Percentiles rank a stretch among this genome's conserved stretches.
phyloP scores from a whole-genome alignment of 129 eudicot species.

The Silybum marianum region DNA sequence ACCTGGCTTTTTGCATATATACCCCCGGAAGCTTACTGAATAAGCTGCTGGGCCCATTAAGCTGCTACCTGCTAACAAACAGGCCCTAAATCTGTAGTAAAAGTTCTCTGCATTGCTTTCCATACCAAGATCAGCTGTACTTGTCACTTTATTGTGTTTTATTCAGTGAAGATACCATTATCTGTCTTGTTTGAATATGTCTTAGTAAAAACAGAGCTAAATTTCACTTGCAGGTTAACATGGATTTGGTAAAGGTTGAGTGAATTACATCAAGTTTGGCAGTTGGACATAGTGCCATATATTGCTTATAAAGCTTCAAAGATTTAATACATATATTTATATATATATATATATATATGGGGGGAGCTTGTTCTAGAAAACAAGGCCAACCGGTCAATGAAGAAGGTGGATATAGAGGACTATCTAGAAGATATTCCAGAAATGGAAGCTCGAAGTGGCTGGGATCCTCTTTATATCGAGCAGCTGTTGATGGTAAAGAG shows the following conservation, averaged over 20 bases:
- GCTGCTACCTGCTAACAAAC: too few species aligned
- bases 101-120: neutral
- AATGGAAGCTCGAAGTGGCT: slow-evolving; percentile 81
- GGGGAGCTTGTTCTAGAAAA: slow-evolving; percentile 88
- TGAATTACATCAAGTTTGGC: slow-evolving; percentile 14
- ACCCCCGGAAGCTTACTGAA: too few species aligned
- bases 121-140: neutral
- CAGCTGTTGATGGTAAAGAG: slow-evolving; percentile 33
- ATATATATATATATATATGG: slow-evolving; percentile 38
- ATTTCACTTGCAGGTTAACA: neutral
- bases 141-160: neutral
- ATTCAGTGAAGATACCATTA: neutral
- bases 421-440: slow-evolving; percentile 58
- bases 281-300: slow-evolving; percentile 14
- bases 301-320: slow-evolving; percentile 3
- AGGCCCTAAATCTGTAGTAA: too few species aligned
- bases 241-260: neutral
- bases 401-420: slow-evolving; percentile 43
- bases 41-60: too few species aligned
- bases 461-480: slow-evolving; percentile 51
- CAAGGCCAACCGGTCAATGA: slow-evolving; percentile 56
- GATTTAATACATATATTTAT: neutral
- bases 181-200: neutral
- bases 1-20: too few species aligned
- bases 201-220: neutral